Percentiles rank a stretch among this genome's conserved stretches.
Conservation (phyloP, 1,284 basidiomycete species). For the Retiboletus flavoniger region DNA sequence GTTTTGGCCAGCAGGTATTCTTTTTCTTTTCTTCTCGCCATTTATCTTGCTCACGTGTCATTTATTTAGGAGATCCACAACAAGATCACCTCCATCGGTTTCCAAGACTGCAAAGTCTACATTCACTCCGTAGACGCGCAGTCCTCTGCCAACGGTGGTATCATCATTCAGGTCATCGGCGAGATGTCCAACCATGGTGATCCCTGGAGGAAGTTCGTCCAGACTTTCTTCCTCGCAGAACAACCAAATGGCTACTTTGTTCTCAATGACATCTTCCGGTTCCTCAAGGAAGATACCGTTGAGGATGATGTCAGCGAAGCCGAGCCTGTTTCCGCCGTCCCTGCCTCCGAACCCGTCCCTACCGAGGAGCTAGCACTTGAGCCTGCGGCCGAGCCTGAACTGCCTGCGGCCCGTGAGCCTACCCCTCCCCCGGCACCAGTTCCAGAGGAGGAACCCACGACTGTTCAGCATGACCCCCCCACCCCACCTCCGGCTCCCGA, state of each 20-base stretch:
- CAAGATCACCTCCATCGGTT: constrained; percentile 91
- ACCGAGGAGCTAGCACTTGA: constrained; percentile 33
- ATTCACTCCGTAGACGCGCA: constrained; percentile 95
- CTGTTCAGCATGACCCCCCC: constrained; percentile 33
- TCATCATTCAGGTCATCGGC: constrained; percentile 98
- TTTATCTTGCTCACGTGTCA: constrained; percentile 4
- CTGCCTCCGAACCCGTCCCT: constrained; percentile 36
- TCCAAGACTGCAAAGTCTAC: constrained; percentile 97
- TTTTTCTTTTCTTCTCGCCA: not conserved
- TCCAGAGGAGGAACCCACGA: constrained; percentile 36
- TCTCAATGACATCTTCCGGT: constrained; percentile 99
- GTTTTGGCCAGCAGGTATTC: constrained; percentile 87
- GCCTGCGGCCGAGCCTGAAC: constrained; percentile 19
- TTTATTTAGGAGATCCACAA: constrained; percentile 88
- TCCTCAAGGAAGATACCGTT: constrained; percentile 93
- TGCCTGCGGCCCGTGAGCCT: constrained; percentile 23
- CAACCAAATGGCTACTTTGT: constrained; percentile 99
- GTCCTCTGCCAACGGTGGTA: constrained; percentile 91
- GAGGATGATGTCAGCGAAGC: constrained; percentile 68
- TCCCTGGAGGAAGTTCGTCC: constrained; percentile 97
- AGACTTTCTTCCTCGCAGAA: constrained; percentile 99
- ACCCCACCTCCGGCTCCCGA: constrained; percentile 30
- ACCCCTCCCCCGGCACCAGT: constrained; percentile 39
- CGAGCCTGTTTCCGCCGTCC: constrained; percentile 30
- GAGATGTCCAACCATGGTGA: constrained; percentile 94